Evolutionary conservation across 805 yeast species (phyloP), one percentile per base, ranked within the genome.

Genomic region (Myxozyma sirexii): DNA sequence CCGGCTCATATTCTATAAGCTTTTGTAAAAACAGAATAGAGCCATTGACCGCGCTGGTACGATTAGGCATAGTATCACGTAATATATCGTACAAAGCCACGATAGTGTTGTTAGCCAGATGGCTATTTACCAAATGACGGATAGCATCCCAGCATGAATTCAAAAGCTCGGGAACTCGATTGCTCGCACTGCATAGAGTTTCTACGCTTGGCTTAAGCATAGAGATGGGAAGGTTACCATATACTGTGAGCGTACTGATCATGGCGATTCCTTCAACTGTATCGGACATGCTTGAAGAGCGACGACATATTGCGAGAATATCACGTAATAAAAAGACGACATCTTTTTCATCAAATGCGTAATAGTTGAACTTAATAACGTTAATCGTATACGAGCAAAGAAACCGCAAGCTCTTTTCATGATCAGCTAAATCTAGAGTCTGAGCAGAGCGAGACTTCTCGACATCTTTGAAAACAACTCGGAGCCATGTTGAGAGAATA

Each of bases 331-430:
- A 65, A 0, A 67, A 61, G 7, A 74, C 71, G 4, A 76, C 68
- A 21, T 76, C 77, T 2, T 57, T 52, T 31, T 78, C 82, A 35
- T 79, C 81, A 56, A 82, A 74, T 2, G 77, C 65, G 17, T 77
- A 75, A 62, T 77, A 77, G 63, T 80, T 83, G 72, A 73, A 79
- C 65, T 79, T 79, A 44, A 84, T 70, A 56, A 83, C 78, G 57
- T 79, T 79, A 29, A 71, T 72, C 10, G 80, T 69, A 66, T 45
- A 54, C 2, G 58, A 49, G 23, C 59, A 60, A 13, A 81, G 62
- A 12, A 60, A 54, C 38, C 68, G 70, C 57, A 75, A 67, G 41
- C 68, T 65, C 21, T 66, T 67, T 41, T 70, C 72, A 13, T 38
- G 47, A 31, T 39, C 46, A 1, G 17, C 27, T 21, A 42, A 31